Base-by-base conservation (phyloP, 331 rosid species). In the Pyracantha coccinea region DNA sequence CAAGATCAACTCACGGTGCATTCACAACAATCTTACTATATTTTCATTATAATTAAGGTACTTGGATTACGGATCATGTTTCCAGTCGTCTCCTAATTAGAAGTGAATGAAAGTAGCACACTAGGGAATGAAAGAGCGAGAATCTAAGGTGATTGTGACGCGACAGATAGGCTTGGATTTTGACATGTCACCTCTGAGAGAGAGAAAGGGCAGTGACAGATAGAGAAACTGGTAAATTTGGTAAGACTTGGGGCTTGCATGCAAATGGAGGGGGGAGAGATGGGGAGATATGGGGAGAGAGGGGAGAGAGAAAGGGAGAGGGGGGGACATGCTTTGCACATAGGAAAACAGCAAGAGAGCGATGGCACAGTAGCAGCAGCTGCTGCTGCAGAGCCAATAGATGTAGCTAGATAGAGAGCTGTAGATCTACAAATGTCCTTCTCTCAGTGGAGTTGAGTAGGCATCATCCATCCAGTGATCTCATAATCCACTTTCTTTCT, bases 111-210 rank as follows among this genome's bases (percentile, higher is more conserved):
- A 67, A 38, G 69, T 65, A 59, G 77, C 13, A 7, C 25, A 44
- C 13, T 66, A 71, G 71, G 83, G 81, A 79, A 71, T 68, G 83
- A 75, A 83, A 79, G 79, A 4, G 45, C 15, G 69, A 19, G 50
- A 65, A 31, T 65, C 84, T 79, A 81, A 66, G 66, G 82, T 83
- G 91, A 89, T 54, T 0, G 86, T 76, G 94, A 89, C 91, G 21
- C 35, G 88, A 87, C 94, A 76, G 71, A 31, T 29, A 65, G 77
- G 84, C 85, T 76, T 66, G 71, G 90, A 87, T 85, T 76, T 89
- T 76, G 94, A 89, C 90, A 76, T 85, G 75, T 83, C 88, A 75
- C 61, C 60, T n/a, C 1, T 21, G 54, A 80, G 69, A n/a, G 66
- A 7, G 38, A 14, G 35, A 15, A 2, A 4, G 62, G 12, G 5